Percentiles rank a stretch among this genome's conserved stretches.
phyloP scores from a whole-genome alignment of 192 early-diverging fungal genomes.

The Spizellomyces punctatus region DNA sequence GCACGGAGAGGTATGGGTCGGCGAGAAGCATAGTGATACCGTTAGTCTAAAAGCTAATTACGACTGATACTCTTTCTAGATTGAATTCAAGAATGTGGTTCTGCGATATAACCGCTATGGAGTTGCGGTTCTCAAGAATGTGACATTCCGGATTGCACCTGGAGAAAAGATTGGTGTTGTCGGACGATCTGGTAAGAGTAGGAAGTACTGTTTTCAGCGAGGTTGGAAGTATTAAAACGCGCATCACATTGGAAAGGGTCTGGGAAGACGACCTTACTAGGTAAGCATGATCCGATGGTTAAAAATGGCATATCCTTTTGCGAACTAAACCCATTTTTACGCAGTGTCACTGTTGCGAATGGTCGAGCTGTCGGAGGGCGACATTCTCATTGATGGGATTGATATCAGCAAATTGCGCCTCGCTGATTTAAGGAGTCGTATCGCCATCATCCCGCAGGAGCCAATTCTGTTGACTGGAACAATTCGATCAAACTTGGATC shows the following conservation, averaged over 20 bases:
- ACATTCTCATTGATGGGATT: conserved; percentile 66
- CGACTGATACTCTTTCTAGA: neutral
- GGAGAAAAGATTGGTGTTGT: conserved; percentile 51
- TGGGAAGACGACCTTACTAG: conserved; percentile 29
- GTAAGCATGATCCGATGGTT: conserved; percentile 48
- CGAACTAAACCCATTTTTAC: conserved; percentile 45
- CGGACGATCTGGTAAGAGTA: conserved; percentile 54
- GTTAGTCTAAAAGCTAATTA: too few species aligned
- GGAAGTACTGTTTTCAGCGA: conserved; percentile 10
- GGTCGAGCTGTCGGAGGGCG: conserved; percentile 36
- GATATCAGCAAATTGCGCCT: conserved; percentile 53
- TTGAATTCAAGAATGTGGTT: conserved; percentile 41
- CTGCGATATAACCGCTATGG: conserved; percentile 38
- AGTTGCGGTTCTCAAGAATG: conserved; percentile 33
- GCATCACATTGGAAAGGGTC: conserved; percentile 42
- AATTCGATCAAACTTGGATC: conserved; percentile 84
- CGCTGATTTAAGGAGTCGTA: conserved; percentile 57
- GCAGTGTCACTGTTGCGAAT: conserved; percentile 57
- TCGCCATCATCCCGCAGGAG: conserved; percentile 87
- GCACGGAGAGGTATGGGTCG: conserved; percentile 28
- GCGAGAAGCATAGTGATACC: too few species aligned
- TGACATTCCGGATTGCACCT: conserved; percentile 37
- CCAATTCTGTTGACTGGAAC: conserved; percentile 67
- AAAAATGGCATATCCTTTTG: conserved; percentile 68
- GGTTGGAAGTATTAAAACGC: conserved; percentile 12